Base-by-base conservation (phyloP, 371 early-diverging fungal species). In the Batkoa obscura region DNA sequence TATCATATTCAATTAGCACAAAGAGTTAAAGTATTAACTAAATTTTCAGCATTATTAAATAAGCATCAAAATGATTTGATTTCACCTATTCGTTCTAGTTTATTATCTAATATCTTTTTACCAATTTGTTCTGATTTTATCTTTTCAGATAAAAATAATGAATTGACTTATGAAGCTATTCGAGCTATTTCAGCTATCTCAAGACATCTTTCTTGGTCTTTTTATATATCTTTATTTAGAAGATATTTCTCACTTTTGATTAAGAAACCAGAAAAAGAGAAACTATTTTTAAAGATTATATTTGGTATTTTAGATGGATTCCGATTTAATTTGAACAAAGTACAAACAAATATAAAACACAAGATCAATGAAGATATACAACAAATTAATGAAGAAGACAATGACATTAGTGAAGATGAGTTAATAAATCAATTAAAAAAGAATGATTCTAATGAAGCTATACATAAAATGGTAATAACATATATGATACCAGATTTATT, bases 1-100 rank as follows among this genome's bases (percentile, higher is more conserved):
- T 78, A 84, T 59, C 96, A 97, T 63, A 74, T 94, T 61, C 98
- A 97, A 71, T 60, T 80, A 5, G 93, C 94, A 64, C 83, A 94
- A 56, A 86, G 96, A 55, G 59, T 79, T 13, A 8, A 63, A 66
- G 36, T 70, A 70, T 31, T 59, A 66, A 2, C 57, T 60, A 34
- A 70, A 67, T 15, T 56, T 60, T 15, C 66, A 83, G 47, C 71
- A 72, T 23, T 60, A 77, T 1, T 52, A 72, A 1, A 81, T 77
- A 23, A 67, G 90, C 47, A 71, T 79, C 17, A 71, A 77, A 54
- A 72, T 6, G 34, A 36, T 13, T 30, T 15, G 15, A 34, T 23
- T 4, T 17, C 47, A 9, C 3, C 36, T 6, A 50, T 33, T 34
- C 51, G 51, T 13, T 9, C 51, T 13, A 50, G 34, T 34, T 34